Base-by-base conservation (phyloP, 345 rosid species). In the Hevea brasiliensis region DNA sequence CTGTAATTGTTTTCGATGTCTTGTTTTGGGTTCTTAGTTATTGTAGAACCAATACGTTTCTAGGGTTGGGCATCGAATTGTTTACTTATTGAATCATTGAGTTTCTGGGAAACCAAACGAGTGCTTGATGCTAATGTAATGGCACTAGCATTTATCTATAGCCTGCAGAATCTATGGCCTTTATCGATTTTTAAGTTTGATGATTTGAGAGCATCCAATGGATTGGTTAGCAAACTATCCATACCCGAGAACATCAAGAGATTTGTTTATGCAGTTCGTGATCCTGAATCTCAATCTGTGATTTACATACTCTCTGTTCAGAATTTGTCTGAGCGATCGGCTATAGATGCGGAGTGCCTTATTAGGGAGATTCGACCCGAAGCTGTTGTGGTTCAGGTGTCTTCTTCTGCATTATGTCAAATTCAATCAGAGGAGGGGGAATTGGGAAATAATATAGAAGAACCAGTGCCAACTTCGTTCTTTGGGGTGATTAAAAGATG, bases 261-360 rank as follows among this genome's bases (percentile, higher is more conserved):
- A 57, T 92, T 95, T 50, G 89, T 95, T 3, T 92, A 74, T 63
- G 99, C 97, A 0, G 74, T 91, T 35, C 79, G 82, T 64, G 89
- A 81, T n/a, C 89, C 90, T 0, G 83, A 89, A 57, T 82, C 87
- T 17, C 77, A 84, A 45, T 91, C 98, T 3, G 89, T 87, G 65
- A 82, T 95, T 21, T 92, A 95, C 77, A 74, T 95, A 42, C 90
- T 95, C 3, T 85, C 85, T 69, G 87, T 82, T 24, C 98, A 95
- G 82, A 91, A 87, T 74, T 78, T 95, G 61, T 95, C 99, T 0
- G 90, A 92, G 77, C 83, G 91, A 70, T 92, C 98, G 0, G 93
- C 98, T 67, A 62, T 17, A 11, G 98, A 95, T 65, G 90, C 89
- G 0, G 93, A 87, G 83, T 84, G 83, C 77, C 92, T 92, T 61